These are phyloP conservation scores for Themeda triandra DNA, from an alignment of 176 grass and related monocot genomes.

Conservation along the genomic window DNA sequence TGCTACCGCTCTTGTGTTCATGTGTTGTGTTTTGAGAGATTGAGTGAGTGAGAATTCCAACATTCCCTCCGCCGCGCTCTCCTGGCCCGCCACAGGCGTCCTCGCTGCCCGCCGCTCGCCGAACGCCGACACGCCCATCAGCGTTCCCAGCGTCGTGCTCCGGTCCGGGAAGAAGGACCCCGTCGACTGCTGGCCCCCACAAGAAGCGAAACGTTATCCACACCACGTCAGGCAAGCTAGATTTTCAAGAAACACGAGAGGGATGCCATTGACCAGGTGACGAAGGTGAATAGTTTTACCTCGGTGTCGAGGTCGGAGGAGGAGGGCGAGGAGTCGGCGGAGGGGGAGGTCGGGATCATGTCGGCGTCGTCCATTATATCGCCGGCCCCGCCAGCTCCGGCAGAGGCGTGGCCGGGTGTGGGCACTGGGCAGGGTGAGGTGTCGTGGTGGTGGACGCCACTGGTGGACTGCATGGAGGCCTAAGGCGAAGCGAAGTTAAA, in stretches of 20 bases:
- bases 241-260: too few species aligned
- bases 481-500: not conserved
- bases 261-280: too few species aligned
- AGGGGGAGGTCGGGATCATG: constrained; percentile 69
- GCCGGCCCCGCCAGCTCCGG: not conserved
- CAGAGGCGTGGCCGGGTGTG: too few species aligned
- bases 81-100: not conserved
- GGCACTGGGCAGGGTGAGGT: not conserved
- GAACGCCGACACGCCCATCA: constrained; percentile 87
- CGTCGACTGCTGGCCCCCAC: constrained; percentile 58
- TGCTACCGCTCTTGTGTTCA: too few species aligned
- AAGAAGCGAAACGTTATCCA: not conserved
- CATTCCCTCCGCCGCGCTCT: too few species aligned
- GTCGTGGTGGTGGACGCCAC: not conserved
- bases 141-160: constrained; percentile 95
- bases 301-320: constrained; percentile 99
- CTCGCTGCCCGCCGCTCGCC: constrained; percentile 8
- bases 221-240: not conserved
- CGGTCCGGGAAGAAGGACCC: constrained; percentile 94
- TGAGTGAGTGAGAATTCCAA: too few species aligned
- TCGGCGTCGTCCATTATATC: constrained; percentile 64
- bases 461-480: not conserved
- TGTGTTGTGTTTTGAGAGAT: too few species aligned
- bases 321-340: constrained; percentile 71
- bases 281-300: constrained; percentile 29